These are phyloP conservation scores for Pelargonium fulgidum DNA, from an alignment of 441 rosid species.

Conservation along the genomic window DNA sequence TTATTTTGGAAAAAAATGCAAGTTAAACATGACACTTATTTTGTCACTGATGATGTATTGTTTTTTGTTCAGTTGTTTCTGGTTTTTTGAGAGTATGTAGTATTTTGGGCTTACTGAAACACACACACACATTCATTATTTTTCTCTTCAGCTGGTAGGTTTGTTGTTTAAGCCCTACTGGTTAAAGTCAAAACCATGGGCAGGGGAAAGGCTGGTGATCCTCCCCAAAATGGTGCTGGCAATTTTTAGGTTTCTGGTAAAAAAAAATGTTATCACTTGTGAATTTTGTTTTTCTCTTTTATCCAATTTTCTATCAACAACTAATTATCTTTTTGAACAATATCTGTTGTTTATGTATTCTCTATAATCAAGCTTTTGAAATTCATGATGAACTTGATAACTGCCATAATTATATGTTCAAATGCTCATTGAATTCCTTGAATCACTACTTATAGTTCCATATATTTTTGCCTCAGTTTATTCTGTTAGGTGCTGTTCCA, in stretches of 20 bases:
- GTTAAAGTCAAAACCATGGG: too few relatives aligned
- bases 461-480: slow-evolving; percentile 39
- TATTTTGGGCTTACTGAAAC: not conserved
- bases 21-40: too few relatives aligned
- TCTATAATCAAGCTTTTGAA: not conserved
- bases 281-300: not conserved
- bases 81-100: not conserved
- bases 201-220: too few relatives aligned
- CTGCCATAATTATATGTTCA: not conserved
- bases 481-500: slow-evolving; percentile 91
- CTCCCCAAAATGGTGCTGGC: too few relatives aligned
- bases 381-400: not conserved
- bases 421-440: not conserved
- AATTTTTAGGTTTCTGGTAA: too few relatives aligned
- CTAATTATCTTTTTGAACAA: not conserved
- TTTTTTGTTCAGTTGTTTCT: not conserved
- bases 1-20: too few relatives aligned
- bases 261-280: not conserved
- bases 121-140: not conserved
- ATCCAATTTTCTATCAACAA: not conserved
- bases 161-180: not conserved
- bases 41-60: too few relatives aligned
- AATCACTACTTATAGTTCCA: not conserved
- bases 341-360: not conserved
- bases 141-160: not conserved